Conservation (phyloP, 331 rosid genomes). For the Stylosanthes scabra region DNA sequence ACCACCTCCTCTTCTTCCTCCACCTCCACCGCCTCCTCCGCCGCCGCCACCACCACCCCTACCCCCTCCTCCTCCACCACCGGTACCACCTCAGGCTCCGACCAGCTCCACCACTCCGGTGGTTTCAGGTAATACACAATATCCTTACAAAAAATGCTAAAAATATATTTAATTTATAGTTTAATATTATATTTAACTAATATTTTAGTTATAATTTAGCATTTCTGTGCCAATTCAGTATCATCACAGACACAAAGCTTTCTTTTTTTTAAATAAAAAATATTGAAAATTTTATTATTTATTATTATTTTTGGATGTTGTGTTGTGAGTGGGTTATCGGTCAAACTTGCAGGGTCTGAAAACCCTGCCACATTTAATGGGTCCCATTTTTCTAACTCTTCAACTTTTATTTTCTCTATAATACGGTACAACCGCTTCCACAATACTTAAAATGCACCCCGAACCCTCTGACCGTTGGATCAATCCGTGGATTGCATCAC, state of each 20-base stretch:
- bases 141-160: neutral
- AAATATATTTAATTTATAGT: too few relatives aligned
- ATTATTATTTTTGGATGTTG: constrained; percentile 43
- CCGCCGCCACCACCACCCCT: constrained; percentile 32
- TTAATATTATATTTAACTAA: too few relatives aligned
- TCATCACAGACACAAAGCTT: too few relatives aligned
- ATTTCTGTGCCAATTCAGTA: too few relatives aligned
- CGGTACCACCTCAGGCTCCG: constrained; percentile 47
- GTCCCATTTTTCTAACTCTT: constrained; percentile 42
- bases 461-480: constrained; percentile 31
- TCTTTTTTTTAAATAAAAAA: neutral
- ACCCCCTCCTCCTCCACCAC: constrained; percentile 30
- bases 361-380: constrained; percentile 69
- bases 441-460: constrained; percentile 35
- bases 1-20: constrained; percentile 30
- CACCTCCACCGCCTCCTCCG: constrained; percentile 22
- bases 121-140: constrained; percentile 51
- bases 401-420: constrained; percentile 29
- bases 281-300: neutral
- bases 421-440: constrained; percentile 40
- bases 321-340: constrained; percentile 55
- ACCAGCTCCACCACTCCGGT: constrained; percentile 49
- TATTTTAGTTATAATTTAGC: too few relatives aligned
- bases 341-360: constrained; percentile 80
- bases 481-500: constrained; percentile 1